Base-by-base conservation (phyloP, 148 eudicot species). In the Arbutus unedo region DNA sequence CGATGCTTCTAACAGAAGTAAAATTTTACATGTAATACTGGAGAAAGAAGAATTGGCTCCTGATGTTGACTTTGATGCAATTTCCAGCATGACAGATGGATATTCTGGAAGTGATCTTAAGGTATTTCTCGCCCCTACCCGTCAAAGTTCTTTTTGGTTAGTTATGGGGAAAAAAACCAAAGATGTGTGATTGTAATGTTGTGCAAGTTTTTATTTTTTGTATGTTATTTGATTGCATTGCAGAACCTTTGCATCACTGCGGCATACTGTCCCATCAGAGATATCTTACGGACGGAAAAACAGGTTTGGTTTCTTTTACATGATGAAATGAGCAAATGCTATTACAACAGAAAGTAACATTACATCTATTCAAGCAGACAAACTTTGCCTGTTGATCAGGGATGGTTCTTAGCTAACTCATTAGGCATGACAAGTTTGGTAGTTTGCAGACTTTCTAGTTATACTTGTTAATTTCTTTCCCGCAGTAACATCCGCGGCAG, bases 61-160 rank as follows among this genome's bases (percentile, higher is more conserved):
- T 56, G 85, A 89, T 50, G 80, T 94, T 53, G 96, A 94, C 79
- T 91, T 86, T 74, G 83, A 91, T 49, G 96, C 91, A 87, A 93
- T 94, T 82, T 96, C 93, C 47, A 82, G 88, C 66, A 93, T 94
- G 91, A 93, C 98, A 51, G 98, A 94, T 82, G 98, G 98, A 82
- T 94, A 90, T 76, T 93, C 90, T 70, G 96, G 98, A 88, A 94
- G 98, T 86, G 98, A 94, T 91, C 94, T 94, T 0, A 94, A 91
- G 98, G 98, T 91, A 79, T 47, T 64, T 16, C 82, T 91, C 72
- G 50, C 84, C 83, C 38, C 41, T 78, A 3, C 25, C 68, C 79
- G 8, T 48, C 66, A 70, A 71, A 70, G 48, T 54, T 8, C 66
- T 8, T 59, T 78, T 19, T 59, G 49, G 2, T 72, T 53, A 15